These are phyloP conservation scores for Harrya chromipes DNA, from an alignment of 768 basidiomycete species.

Conservation along the genomic window DNA sequence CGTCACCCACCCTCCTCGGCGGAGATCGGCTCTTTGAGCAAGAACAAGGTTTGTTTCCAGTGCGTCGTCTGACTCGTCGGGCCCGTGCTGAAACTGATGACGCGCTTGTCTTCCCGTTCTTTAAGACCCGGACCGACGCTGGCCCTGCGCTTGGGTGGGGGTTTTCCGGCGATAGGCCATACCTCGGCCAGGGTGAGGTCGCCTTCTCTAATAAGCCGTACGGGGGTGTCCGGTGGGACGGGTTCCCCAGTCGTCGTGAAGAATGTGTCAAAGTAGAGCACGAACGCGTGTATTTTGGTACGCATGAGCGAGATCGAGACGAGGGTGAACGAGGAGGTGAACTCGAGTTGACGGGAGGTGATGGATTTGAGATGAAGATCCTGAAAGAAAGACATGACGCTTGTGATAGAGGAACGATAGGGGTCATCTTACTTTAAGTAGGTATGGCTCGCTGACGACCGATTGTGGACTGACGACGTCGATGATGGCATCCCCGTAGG, in stretches of 20 bases:
- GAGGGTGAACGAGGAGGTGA: constrained; percentile 73
- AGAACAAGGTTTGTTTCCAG: constrained; percentile 94
- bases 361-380: constrained; percentile 71
- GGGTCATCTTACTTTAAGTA: constrained; percentile 58
- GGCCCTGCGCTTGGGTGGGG: constrained; percentile 55
- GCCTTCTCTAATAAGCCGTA: constrained; percentile 57
- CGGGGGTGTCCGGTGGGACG: constrained; percentile 49
- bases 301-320: constrained; percentile 56
- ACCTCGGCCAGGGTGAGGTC: constrained; percentile 66
- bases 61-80: constrained; percentile 86
- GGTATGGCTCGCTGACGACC: constrained; percentile 58
- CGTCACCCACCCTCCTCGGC: constrained; percentile 63
- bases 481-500: constrained; percentile 80
- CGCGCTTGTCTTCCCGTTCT: constrained; percentile 36
- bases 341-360: constrained; percentile 71
- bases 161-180: constrained; percentile 73
- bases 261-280: constrained; percentile 95
- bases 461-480: constrained; percentile 71
- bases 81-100: constrained; percentile 87
- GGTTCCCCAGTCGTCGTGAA: constrained; percentile 64
- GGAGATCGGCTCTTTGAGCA: constrained; percentile 75
- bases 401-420: too few species aligned
- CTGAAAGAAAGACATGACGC: constrained; percentile 35
- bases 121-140: constrained; percentile 47
- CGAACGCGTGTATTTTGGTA: constrained; percentile 70